A percentile compares a stretch with the other conserved stretches of the same genome.
phyloP scores from a whole-genome alignment of 768 basidiomycete genomes.

The Cantharellus cinnabarinus region DNA sequence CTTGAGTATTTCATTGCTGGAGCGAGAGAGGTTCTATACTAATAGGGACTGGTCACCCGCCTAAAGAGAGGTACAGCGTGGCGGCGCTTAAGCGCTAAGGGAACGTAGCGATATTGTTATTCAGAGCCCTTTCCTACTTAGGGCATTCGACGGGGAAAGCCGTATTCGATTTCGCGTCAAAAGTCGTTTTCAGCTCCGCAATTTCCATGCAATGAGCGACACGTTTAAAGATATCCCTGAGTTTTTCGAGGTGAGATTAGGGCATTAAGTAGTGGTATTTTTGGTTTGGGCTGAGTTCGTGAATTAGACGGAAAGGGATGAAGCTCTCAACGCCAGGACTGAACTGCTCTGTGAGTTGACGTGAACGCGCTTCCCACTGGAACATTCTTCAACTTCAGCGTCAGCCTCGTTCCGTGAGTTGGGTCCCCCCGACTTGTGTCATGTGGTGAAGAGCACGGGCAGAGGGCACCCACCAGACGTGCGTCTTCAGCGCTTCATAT shows the following conservation, averaged over 20 bases:
- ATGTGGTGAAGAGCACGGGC: conserved; percentile 84
- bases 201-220: conserved; percentile 10
- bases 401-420: conserved; percentile 89
- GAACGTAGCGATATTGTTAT: too few species aligned
- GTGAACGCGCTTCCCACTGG: conserved; percentile 3
- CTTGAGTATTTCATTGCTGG: too few species aligned
- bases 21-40: too few species aligned
- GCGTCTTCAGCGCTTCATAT: conserved; percentile 15
- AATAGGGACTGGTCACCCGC: too few species aligned
- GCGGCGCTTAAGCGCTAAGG: too few species aligned
- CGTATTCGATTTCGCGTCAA: too few species aligned
- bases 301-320: conserved; percentile 65
- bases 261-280: not conserved
- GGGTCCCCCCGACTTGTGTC: conserved; percentile 90
- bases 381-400: conserved; percentile 9
- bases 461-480: conserved; percentile 74
- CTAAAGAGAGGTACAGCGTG: too few species aligned
- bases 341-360: conserved; percentile 63
- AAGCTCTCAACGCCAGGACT: conserved; percentile 72
- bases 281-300: not conserved
- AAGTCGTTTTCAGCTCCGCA: too few species aligned
- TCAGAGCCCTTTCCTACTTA: too few species aligned
- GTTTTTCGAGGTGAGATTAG: conserved; percentile 62
- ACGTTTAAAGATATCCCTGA: conserved; percentile 69
- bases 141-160: too few species aligned